Evolutionary conservation across 495 filamentous ascomycete genomes (phyloP).

Genomic region (Aspergillus incahuasiensis): DNA sequence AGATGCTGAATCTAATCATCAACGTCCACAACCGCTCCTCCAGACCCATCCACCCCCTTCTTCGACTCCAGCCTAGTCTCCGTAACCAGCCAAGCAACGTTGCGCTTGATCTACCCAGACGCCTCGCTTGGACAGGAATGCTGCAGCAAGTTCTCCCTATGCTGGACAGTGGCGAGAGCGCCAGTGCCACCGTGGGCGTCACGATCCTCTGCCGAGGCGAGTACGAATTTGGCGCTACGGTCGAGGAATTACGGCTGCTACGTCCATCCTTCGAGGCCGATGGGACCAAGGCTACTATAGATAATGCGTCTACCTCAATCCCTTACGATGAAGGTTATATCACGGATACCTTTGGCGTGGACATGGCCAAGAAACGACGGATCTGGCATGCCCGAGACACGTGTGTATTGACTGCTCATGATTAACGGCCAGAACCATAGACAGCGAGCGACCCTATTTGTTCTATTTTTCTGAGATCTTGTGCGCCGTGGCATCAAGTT

Average conservation of each 20-base stretch:
- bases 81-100: constrained; percentile 66
- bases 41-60: constrained; percentile 61
- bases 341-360: constrained; percentile 50
- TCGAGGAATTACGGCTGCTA: constrained; percentile 67
- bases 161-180: constrained; percentile 50
- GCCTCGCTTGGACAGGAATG: constrained; percentile 78
- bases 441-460: neutral
- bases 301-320: constrained; percentile 16
- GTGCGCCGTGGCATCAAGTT: neutral
- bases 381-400: constrained; percentile 68
- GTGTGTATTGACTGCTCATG: constrained; percentile 56
- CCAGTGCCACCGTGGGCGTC: constrained; percentile 56
- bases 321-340: constrained; percentile 34
- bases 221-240: constrained; percentile 74
- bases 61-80: constrained; percentile 73
- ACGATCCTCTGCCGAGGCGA: constrained; percentile 72
- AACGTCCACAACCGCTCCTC: constrained; percentile 67
- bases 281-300: constrained; percentile 10
- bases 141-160: constrained; percentile 67
- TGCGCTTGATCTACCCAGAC: constrained; percentile 78
- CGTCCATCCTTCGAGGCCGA: constrained; percentile 13
- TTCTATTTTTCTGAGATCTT: neutral
- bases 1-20: constrained; percentile 64
- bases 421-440: constrained; percentile 17
- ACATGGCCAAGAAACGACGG: constrained; percentile 59